phyloP scores from a whole-genome alignment of 2,329 filamentous ascomycete genomes.

The Epichloe festucae region DNA sequence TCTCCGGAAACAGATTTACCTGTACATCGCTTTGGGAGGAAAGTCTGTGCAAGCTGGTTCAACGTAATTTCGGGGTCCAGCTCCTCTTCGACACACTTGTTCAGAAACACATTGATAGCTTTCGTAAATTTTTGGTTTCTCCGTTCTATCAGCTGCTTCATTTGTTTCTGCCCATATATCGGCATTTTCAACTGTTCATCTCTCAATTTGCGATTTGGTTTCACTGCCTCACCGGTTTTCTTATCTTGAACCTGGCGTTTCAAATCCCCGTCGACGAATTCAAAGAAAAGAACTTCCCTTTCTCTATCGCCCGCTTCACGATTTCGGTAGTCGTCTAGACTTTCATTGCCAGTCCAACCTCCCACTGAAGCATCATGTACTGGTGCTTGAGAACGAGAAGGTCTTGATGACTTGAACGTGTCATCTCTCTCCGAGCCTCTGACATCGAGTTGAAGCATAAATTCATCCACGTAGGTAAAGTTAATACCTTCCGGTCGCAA shows the following conservation, averaged over 20 bases:
- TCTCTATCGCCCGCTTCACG: constrained; percentile 16
- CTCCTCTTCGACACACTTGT: constrained; percentile 51
- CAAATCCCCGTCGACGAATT: constrained; percentile 83
- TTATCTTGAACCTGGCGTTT: constrained; percentile 64
- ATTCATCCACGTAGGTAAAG: constrained; percentile 78
- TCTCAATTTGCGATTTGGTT: constrained; percentile 52
- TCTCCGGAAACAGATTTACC: constrained; percentile 19
- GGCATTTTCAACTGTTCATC: constrained; percentile 83
- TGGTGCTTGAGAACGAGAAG: constrained; percentile 35
- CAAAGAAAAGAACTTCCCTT: constrained; percentile 71
- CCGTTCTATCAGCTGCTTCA: constrained; percentile 80
- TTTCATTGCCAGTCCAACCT: constrained; percentile 37
- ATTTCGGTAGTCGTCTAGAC: constrained; percentile 18
- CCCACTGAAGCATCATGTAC: constrained; percentile 44
- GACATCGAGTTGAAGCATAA: constrained; percentile 67
- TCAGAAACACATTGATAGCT: constrained; percentile 66
- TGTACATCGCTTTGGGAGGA: constrained; percentile 47
- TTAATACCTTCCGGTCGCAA: constrained; percentile 66
- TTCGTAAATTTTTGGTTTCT: constrained; percentile 71
- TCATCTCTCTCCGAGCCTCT: constrained; percentile 54
- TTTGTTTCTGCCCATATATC: constrained; percentile 83
- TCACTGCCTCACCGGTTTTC: constrained; percentile 60
- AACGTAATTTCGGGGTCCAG: constrained; percentile 57
- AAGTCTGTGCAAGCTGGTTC: constrained; percentile 40
- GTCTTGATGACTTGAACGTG: constrained; percentile 37